These are phyloP conservation scores for Primulina tabacum DNA, from an alignment of 257 asterid genomes.

Conservation along the genomic window DNA sequence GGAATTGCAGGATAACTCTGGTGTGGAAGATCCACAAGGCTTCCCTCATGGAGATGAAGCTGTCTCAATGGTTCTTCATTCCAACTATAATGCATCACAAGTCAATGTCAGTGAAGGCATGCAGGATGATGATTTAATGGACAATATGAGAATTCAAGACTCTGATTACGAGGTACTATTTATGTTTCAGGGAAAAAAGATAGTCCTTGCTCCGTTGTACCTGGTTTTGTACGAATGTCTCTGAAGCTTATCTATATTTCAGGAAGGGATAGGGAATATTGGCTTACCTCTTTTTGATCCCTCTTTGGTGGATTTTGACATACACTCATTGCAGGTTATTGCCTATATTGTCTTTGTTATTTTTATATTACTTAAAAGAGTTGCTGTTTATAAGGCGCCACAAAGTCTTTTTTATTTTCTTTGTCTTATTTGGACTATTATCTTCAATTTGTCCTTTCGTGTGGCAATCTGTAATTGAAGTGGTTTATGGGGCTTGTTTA, in stretches of 20 bases:
- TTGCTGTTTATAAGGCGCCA: neutral
- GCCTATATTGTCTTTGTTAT: neutral
- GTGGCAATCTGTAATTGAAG: slow-evolving; percentile 2
- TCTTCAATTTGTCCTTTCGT: neutral
- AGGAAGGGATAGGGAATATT: slow-evolving; percentile 57
- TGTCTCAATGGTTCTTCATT: slow-evolving; percentile 37
- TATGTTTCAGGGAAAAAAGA: slow-evolving; percentile 7
- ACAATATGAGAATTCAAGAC: slow-evolving; percentile 46
- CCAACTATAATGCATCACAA: slow-evolving; percentile 41
- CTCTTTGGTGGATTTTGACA: slow-evolving; percentile 57
- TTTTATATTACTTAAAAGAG: neutral
- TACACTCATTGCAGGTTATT: slow-evolving; percentile 75
- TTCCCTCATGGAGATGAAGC: slow-evolving; percentile 38
- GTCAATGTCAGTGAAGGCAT: slow-evolving; percentile 42
- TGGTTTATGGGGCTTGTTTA: slow-evolving; percentile 8
- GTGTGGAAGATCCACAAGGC: slow-evolving; percentile 38
- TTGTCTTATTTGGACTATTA: neutral
- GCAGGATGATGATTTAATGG: slow-evolving; percentile 54
- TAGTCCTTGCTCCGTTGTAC: slow-evolving; percentile 6
- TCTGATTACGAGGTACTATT: slow-evolving; percentile 63
- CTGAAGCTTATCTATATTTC: slow-evolving; percentile 25
- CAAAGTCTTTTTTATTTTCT: too few species aligned
- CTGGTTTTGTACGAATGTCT: slow-evolving; percentile 10
- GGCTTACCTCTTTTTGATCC: slow-evolving; percentile 63
- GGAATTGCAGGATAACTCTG: slow-evolving; percentile 41